These are phyloP conservation scores for Jatropha multifida DNA, from an alignment of 441 rosid genomes.

Conservation along the genomic window DNA sequence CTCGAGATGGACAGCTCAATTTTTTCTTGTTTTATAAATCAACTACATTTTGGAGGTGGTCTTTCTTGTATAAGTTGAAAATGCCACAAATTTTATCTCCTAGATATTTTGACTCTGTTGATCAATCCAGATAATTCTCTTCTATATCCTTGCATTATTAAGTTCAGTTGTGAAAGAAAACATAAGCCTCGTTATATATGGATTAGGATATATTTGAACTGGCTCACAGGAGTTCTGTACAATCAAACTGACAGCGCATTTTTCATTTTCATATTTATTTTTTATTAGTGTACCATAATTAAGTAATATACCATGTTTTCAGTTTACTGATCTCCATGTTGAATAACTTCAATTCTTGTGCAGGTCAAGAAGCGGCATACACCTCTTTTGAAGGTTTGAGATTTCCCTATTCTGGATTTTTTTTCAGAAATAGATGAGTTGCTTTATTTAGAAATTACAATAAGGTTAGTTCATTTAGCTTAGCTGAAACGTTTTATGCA, in stretches of 20 bases:
- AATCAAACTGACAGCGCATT: neutral
- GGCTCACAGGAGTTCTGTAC: neutral
- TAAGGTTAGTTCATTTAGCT: neutral
- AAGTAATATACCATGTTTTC: neutral
- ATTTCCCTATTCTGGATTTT: neutral
- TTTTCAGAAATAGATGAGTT: neutral
- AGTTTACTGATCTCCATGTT: constrained; percentile 3
- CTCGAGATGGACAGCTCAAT: neutral
- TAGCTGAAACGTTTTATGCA: neutral
- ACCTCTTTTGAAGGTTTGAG: constrained; percentile 42
- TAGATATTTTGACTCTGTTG: no score
- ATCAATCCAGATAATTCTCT: neutral
- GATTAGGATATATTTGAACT: neutral
- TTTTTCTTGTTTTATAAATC: neutral
- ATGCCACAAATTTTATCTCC: neutral
- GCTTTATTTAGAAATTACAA: neutral
- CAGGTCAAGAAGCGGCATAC: constrained; percentile 59
- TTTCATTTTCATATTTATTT: neutral
- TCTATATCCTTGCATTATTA: neutral
- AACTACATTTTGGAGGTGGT: neutral
- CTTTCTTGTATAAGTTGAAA: neutral
- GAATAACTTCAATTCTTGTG: constrained; percentile 16
- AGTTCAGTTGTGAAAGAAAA: neutral
- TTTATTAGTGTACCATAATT: no score
- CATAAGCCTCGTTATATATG: neutral